Conservation (phyloP, 352 stramenopile species). For the Hyaloperonospora brassicae region DNA sequence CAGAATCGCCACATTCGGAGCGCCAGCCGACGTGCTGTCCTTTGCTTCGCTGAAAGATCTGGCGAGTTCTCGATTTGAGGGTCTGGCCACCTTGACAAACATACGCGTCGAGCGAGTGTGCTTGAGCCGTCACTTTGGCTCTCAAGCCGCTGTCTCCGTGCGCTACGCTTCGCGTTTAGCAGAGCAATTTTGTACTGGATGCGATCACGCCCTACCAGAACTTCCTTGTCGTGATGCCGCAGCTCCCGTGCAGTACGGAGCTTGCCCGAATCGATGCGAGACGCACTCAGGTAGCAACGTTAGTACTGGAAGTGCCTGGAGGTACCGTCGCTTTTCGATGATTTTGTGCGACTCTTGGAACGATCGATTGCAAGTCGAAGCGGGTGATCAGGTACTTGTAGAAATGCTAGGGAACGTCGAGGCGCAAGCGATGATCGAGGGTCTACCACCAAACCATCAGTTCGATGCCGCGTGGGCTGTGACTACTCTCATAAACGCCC, state of each 20-base stretch:
- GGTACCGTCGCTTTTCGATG: slow-evolving; percentile 41
- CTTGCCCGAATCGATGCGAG: slow-evolving; percentile 35
- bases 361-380: slow-evolving; percentile 30
- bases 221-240: slow-evolving; percentile 6
- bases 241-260: slow-evolving; percentile 20
- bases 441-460: slow-evolving; percentile 4
- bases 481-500: slow-evolving; percentile 27
- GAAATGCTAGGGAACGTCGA: slow-evolving; percentile 47
- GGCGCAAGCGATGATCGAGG: slow-evolving; percentile 27
- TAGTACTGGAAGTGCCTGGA: slow-evolving; percentile 24
- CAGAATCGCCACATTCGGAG: background rate
- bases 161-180: slow-evolving; percentile 28
- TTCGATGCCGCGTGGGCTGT: slow-evolving; percentile 25
- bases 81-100: slow-evolving; percentile 29
- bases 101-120: slow-evolving; percentile 38
- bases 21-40: background rate
- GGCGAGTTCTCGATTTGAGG: slow-evolving; percentile 15
- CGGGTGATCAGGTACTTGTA: slow-evolving; percentile 20
- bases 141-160: slow-evolving; percentile 20
- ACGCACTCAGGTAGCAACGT: slow-evolving; percentile 11
- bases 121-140: slow-evolving; percentile 27
- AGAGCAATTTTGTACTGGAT: slow-evolving; percentile 42
- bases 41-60: slow-evolving; percentile 36
- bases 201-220: slow-evolving; percentile 30
- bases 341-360: slow-evolving; percentile 31